Percentiles rank a stretch among this genome's conserved stretches.
phyloP scores from a whole-genome alignment of 345 rosid genomes.

The Pistacia atlantica region DNA sequence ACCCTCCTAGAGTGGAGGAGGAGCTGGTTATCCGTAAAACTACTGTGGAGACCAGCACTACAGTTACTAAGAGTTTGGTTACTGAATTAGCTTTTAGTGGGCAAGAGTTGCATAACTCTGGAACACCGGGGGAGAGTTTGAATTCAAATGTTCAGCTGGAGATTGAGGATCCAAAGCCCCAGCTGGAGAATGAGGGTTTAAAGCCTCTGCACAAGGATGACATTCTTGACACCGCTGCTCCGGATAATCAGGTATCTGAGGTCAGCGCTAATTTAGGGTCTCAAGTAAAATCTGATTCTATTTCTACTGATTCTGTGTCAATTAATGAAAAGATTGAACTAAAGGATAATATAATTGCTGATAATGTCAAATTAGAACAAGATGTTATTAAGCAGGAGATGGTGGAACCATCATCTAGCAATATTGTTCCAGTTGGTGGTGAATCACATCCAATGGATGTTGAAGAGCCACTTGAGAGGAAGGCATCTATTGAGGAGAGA shows the following conservation, averaged over 20 bases:
- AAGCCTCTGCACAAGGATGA: constrained; percentile 52
- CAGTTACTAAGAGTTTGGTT: constrained; percentile 31
- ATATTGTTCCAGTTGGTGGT: constrained; percentile 57
- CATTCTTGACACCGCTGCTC: constrained; percentile 58
- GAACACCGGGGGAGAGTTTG: constrained; percentile 28
- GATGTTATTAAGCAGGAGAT: constrained; percentile 83
- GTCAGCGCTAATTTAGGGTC: constrained; percentile 93
- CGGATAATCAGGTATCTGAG: constrained; percentile 95
- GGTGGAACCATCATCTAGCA: constrained; percentile 77
- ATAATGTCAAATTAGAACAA: constrained; percentile 94
- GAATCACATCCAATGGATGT: constrained; percentile 92
- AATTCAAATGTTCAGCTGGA: constrained; percentile 35
- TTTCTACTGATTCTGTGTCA: constrained; percentile 98
- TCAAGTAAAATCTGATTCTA: constrained; percentile 98
- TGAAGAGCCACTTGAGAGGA: constrained; percentile 73
- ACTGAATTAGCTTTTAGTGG: constrained; percentile 36
- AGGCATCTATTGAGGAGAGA: constrained; percentile 62
- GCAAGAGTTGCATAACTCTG: constrained; percentile 38
- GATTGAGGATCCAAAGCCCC: constrained; percentile 39
- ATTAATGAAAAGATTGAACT: constrained; percentile 92
- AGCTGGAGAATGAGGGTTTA: constrained; percentile 42
- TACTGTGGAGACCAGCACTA: constrained; percentile 24
- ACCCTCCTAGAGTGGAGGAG: constrained; percentile 28
- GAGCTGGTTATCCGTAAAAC: constrained; percentile 23
- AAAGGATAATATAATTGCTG: constrained; percentile 96